Percentiles rank a stretch among this genome's conserved stretches.
Evolutionary conservation across 2,329 filamentous ascomycete species (phyloP).

Genomic region (Lachnellula occidentalis): DNA sequence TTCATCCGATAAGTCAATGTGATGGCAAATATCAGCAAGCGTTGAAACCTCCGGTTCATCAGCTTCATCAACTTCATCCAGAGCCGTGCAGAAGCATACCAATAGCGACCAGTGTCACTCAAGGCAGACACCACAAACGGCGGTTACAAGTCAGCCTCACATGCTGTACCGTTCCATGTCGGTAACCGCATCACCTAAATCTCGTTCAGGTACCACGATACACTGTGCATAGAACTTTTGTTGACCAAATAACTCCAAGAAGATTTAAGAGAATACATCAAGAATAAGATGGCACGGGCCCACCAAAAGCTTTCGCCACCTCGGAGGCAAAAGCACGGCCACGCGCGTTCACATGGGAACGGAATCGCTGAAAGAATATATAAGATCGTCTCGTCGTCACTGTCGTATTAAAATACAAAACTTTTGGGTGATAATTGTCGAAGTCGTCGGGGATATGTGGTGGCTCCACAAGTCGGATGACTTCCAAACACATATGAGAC

Average conservation of each 20-base stretch:
- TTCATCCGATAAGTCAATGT: background rate
- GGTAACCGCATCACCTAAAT: background rate
- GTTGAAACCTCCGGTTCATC: background rate
- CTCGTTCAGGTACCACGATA: background rate
- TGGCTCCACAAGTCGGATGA: background rate
- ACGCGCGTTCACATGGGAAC: background rate
- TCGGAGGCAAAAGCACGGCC: constrained; percentile 1
- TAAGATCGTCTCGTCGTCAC: background rate
- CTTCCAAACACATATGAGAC: background rate
- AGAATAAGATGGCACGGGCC: background rate
- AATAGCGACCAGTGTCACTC: background rate
- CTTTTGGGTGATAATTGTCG: background rate
- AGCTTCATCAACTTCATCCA: background rate
- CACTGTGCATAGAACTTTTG: background rate
- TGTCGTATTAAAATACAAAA: background rate
- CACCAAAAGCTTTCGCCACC: background rate
- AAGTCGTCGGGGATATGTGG: background rate
- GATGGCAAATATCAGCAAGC: background rate
- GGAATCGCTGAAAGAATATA: background rate
- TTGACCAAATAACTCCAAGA: background rate
- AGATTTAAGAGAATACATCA: background rate
- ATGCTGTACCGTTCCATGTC: background rate
- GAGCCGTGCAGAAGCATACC: background rate
- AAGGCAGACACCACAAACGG: background rate
- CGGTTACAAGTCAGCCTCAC: background rate